Base-by-base conservation (phyloP, 2,329 filamentous ascomycete genomes). In the Emmonsiellopsis sp. region DNA sequence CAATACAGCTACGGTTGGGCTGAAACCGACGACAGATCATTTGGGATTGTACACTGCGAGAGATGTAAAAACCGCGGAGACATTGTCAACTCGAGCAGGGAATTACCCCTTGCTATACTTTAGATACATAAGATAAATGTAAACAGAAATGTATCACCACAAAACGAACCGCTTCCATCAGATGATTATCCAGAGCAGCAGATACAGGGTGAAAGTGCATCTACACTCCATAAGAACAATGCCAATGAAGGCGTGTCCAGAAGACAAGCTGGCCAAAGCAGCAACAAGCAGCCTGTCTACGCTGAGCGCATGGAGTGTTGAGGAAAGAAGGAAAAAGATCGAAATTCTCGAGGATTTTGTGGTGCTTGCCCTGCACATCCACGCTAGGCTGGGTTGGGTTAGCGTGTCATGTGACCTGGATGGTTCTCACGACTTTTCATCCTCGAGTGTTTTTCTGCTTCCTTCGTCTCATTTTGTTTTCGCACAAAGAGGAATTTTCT, bases 111-210 rank as follows among this genome's bases (percentile, higher is more conserved):
- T 7, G 2, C 5, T 31, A n/a, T 38, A 11, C 20, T 34, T 16
- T 48, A 16, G 8, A 47, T 47, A 47, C 31, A 47, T 13, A 11
- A 32, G 20, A 30, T 31, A 8, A 40, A 15, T 8, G 15, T 49
- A 40, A 10, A 13, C 8, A 26, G 15, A 35, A 46, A 62, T 88
- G 84, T 88, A 80, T 83, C 84, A 80, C 83, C 83, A 67, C 83
- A 83, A 85, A 87, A 77, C 86, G 86, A 89, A 85, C 86, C 78
- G 83, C 85, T 74, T 83, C 83, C 82, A 81, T 88, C 86, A 89
- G 77, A 77, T 75, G 72, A 67, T 57, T 72, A 84, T 89, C 85
- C 79, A 87, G 84, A 84, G 85, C 83, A 87, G 86, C 84, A 89
- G 86, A 89, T 89, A 89, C 86, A 84, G 84, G 84, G 82, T 78